Base-by-base conservation (phyloP, 1,284 basidiomycete species). In the Cryptococcus jaspeensis region DNA sequence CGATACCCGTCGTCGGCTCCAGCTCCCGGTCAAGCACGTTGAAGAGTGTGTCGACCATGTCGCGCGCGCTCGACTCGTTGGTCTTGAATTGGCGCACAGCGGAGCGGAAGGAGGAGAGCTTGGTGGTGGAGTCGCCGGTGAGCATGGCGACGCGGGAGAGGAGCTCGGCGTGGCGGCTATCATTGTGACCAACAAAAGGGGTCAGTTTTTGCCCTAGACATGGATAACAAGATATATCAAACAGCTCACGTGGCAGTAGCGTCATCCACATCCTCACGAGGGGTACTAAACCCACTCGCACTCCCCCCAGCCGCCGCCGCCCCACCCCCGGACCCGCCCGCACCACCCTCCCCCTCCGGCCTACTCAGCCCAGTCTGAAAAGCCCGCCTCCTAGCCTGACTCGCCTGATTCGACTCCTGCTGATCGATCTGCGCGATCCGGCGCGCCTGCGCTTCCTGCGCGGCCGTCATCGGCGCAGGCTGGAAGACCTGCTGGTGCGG, bases 21-120 rank as follows among this genome's bases (percentile, higher is more conserved):
- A 88, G 73, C 63, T 90, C 84, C 39, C 83, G 80, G 62, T 94
- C 90, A 15, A 96, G 80, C 18, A 97, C 83, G 65, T 86, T 89
- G 84, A 87, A 93, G 12, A 95, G 81, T 0, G 90, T 95, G 42
- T 87, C 87, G 47, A 97, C 85, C 66, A 97, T 81, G 74, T 96
- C 93, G 12, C 86, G 81, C 0, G 91, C 89, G 22, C 83, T 85
- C 15, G 86, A 86, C 73, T 99, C 94, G 52, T 85, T 86, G 6
- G 83, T 79, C 42, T 85, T 84, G 77, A 88, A 98, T 28, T 88
- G 84, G 13, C 90, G 85, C 32, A 93, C 84, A 20, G 92, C 87
- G 16, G 88, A 84, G 62, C 87, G 87, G 65, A 94, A 87, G 0
- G 88, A 88, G 1, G 87, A 81, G 3, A 89, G 78, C 6, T 90